Evolutionary conservation across 2,329 filamentous ascomycete genomes (phyloP).

Genomic region (Penicillium palitans): DNA sequence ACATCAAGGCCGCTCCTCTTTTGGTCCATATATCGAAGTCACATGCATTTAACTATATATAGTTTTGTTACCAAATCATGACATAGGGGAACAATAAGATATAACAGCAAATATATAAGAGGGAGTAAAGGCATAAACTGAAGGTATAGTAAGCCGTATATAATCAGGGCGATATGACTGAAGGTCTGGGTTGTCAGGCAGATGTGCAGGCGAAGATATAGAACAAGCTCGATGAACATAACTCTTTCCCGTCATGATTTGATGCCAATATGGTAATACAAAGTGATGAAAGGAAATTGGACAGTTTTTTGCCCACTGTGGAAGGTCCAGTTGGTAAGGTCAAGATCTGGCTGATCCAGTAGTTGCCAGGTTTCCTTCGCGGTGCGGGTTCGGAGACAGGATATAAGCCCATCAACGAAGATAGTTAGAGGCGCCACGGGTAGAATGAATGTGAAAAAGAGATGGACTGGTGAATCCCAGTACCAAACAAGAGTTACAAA

Average conservation of each 20-base stretch:
- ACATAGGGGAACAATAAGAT: not conserved
- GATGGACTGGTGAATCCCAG: conserved; percentile 53
- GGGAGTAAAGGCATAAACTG: not conserved
- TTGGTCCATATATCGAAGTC: not conserved
- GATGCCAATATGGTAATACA: conserved; percentile 23
- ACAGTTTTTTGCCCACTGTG: conserved; percentile 24
- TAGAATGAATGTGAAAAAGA: conserved; percentile 66
- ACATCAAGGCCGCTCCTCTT: not conserved
- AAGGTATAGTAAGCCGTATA: not conserved
- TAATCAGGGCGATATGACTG: not conserved
- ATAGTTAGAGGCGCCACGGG: conserved; percentile 68
- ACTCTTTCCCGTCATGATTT: not conserved
- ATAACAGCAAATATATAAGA: not conserved
- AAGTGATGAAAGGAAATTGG: conserved; percentile 19
- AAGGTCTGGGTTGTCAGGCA: not conserved
- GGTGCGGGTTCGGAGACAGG: conserved; percentile 66
- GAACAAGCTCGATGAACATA: not conserved
- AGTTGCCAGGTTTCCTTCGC: conserved; percentile 64
- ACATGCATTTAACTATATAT: not conserved
- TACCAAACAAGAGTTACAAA: conserved; percentile 26
- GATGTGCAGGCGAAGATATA: not conserved
- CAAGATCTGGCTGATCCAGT: conserved; percentile 42
- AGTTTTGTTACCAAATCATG: not conserved
- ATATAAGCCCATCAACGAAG: conserved; percentile 68
- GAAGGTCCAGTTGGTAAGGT: conserved; percentile 20